These are phyloP conservation scores for Heliamphora pulchella DNA, from an alignment of 179 eudicot genomes.

Conservation along the genomic window DNA sequence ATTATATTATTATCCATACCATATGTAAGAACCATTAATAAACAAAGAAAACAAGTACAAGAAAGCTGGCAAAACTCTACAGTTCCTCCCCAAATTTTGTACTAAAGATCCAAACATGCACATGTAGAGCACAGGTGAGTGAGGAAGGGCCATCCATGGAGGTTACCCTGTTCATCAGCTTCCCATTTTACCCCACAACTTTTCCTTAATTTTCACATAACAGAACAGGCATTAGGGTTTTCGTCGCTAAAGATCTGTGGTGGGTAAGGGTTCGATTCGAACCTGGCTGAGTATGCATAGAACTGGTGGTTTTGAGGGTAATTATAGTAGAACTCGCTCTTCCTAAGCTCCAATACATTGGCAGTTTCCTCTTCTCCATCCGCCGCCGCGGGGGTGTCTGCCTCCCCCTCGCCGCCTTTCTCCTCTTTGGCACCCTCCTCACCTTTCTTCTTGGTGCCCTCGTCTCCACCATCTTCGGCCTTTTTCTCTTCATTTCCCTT, in stretches of 20 bases:
- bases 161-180: conserved; percentile 23
- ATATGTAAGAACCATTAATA: no score
- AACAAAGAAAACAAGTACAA: neutral
- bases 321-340: conserved; percentile 47
- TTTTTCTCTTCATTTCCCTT: conserved; percentile 34
- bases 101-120: conserved; percentile 23
- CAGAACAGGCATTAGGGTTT: conserved; percentile 89
- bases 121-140: conserved; percentile 17
- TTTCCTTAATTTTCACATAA: conserved; percentile 50
- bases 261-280: conserved; percentile 26
- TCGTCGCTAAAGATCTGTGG: conserved; percentile 97
- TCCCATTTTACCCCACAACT: conserved; percentile 26
- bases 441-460: conserved; percentile 5
- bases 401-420: conserved; percentile 4
- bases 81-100: conserved; percentile 23
- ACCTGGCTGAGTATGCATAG: conserved; percentile 25
- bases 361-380: conserved; percentile 25
- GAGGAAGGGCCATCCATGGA: neutral
- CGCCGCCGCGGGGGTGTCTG: conserved; percentile 11
- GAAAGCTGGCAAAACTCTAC: conserved; percentile 18
- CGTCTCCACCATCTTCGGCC: conserved; percentile 17
- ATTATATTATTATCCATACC: no score
- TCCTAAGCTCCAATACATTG: conserved; percentile 47
- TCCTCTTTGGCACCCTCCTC: neutral
- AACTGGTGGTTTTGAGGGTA: conserved; percentile 26